phyloP scores from a whole-genome alignment of 768 basidiomycete species.

The Roridomyces roridus region DNA sequence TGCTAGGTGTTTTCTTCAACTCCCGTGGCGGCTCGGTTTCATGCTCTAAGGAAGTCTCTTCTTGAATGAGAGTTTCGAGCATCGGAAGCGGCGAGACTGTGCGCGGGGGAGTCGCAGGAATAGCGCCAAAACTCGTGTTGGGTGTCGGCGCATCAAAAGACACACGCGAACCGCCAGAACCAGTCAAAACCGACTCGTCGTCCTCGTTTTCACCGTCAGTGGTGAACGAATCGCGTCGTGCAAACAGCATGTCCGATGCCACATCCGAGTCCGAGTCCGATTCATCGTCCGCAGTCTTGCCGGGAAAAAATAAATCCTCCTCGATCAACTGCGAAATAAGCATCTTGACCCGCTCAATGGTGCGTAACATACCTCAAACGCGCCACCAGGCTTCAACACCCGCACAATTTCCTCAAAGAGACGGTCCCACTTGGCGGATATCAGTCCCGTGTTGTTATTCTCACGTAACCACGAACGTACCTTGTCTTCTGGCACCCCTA shows the following conservation, averaged over 20 bases:
- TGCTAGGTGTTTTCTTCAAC: constrained; percentile 22
- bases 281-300: constrained; percentile 47
- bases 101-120: constrained; percentile 30
- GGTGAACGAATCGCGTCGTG: constrained; percentile 4
- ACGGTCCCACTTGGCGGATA: constrained; percentile 60
- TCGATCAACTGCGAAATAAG: constrained; percentile 60
- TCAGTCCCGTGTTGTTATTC: neutral
- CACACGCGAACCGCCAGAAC: constrained; percentile 18
- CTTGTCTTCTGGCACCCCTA: constrained; percentile 80
- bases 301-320: constrained; percentile 78
- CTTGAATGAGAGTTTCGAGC: constrained; percentile 15
- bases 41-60: constrained; percentile 25
- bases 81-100: constrained; percentile 29
- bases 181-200: constrained; percentile 20
- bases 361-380: constrained; percentile 60
- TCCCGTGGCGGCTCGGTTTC: constrained; percentile 19
- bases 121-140: constrained; percentile 23
- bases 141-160: constrained; percentile 24
- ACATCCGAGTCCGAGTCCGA: constrained; percentile 33
- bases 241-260: constrained; percentile 30
- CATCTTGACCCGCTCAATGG: neutral
- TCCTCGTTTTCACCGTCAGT: constrained; percentile 23
- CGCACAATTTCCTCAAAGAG: constrained; percentile 73
- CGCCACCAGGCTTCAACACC: constrained; percentile 77
- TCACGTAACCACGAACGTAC: constrained; percentile 37